phyloP scores from a whole-genome alignment of 805 yeast genomes.

The Lachancea meyersii region DNA sequence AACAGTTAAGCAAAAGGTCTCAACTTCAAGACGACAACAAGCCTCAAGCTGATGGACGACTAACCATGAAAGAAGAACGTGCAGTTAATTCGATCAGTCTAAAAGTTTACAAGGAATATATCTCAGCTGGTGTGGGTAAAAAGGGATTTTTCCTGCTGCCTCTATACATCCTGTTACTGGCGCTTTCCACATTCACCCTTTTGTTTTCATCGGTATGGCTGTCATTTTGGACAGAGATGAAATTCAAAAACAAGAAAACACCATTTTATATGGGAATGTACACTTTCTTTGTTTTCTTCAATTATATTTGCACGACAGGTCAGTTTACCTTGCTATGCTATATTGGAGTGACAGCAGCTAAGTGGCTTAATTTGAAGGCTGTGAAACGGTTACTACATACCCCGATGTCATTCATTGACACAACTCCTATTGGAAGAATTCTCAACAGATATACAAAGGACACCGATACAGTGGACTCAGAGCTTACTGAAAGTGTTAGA shows the following conservation, averaged over 20 bases:
- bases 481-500: slow-evolving; percentile 63
- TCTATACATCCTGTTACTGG: slow-evolving; percentile 19
- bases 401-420: slow-evolving; percentile 79
- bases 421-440: slow-evolving; percentile 83
- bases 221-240: slow-evolving; percentile 69
- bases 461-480: slow-evolving; percentile 79
- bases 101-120: slow-evolving; percentile 45
- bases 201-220: slow-evolving; percentile 51
- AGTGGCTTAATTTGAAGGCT: slow-evolving; percentile 53
- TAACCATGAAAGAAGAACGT: slow-evolving; percentile 47
- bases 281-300: slow-evolving; percentile 51
- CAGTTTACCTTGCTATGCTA: slow-evolving; percentile 28
- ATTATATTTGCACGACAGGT: slow-evolving; percentile 38
- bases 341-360: slow-evolving; percentile 51
- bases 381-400: slow-evolving; percentile 58
- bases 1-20: slow-evolving; percentile 17
- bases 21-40: slow-evolving; percentile 10
- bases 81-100: slow-evolving; percentile 50
- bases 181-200: slow-evolving; percentile 26
- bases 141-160: slow-evolving; percentile 23
- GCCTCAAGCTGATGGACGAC: slow-evolving; percentile 29
- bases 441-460: slow-evolving; percentile 84
- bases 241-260: slow-evolving; percentile 41
- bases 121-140: slow-evolving; percentile 51
- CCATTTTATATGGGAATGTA: slow-evolving; percentile 73